phyloP scores from a whole-genome alignment of 495 filamentous ascomycete species.

The Monascus purpureus region DNA sequence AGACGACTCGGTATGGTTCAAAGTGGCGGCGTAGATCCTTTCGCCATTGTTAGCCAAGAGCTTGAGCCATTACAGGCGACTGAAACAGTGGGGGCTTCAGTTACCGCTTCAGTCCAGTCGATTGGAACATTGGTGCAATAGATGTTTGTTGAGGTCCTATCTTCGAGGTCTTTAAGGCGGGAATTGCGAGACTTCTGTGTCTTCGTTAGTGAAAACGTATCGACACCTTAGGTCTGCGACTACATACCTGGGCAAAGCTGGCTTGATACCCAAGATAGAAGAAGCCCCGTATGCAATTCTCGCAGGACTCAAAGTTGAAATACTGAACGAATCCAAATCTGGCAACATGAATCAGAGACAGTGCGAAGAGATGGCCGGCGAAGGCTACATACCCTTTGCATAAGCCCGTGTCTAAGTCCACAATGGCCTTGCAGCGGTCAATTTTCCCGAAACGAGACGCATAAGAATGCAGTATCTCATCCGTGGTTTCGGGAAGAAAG shows the following conservation, averaged over 20 bases:
- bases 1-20: constrained; percentile 67
- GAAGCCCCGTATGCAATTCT: constrained; percentile 93
- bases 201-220: constrained; percentile 8
- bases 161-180: constrained; percentile 81
- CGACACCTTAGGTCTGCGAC: background rate
- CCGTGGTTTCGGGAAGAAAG: constrained; percentile 84
- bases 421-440: constrained; percentile 91
- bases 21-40: constrained; percentile 41
- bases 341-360: background rate
- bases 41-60: constrained; percentile 4
- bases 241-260: constrained; percentile 71
- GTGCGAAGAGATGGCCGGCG: background rate
- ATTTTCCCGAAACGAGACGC: constrained; percentile 79
- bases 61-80: constrained; percentile 4
- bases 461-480: constrained; percentile 73
- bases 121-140: constrained; percentile 94
- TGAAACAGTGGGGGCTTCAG: constrained; percentile 11
- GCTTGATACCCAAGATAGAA: constrained; percentile 89
- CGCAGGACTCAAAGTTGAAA: constrained; percentile 70
- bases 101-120: constrained; percentile 74
- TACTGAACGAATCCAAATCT: constrained; percentile 97
- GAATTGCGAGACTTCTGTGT: constrained; percentile 85
- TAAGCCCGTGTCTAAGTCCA: constrained; percentile 74
- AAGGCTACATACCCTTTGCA: constrained; percentile 72
- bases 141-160: constrained; percentile 79